Conservation (phyloP, 495 filamentous ascomycete species). For the Immersiella caudata region DNA sequence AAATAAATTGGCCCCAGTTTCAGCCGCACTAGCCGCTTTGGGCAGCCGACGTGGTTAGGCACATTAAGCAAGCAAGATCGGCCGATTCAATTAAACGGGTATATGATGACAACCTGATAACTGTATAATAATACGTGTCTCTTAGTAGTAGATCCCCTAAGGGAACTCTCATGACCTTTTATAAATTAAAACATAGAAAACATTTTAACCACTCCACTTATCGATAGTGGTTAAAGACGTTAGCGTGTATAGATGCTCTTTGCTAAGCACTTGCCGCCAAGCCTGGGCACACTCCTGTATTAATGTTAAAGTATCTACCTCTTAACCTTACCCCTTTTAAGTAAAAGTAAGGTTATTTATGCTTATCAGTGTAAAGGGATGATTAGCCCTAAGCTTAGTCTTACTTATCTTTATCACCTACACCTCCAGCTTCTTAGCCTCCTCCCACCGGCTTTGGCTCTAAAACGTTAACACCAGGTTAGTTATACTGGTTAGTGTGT, state of each 20-base stretch:
- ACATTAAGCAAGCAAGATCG: too few relatives aligned
- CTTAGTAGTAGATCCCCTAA: not conserved
- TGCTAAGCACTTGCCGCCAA: constrained; percentile 17
- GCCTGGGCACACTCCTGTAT: constrained; percentile 21
- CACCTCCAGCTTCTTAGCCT: too few relatives aligned
- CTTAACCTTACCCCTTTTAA: constrained; percentile 12
- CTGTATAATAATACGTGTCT: not conserved
- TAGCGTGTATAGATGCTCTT: constrained; percentile 8
- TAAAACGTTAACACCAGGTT: too few relatives aligned
- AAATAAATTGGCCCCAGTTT: too few relatives aligned
- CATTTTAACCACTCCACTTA: not conserved
- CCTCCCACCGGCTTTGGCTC: too few relatives aligned
- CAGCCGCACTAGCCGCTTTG: too few relatives aligned
- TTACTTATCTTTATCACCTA: too few relatives aligned
- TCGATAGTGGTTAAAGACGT: not conserved
- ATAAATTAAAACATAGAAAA: constrained; percentile 3
- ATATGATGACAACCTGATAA: constrained; percentile 4
- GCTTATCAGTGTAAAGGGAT: constrained; percentile 20
- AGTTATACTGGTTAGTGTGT: too few relatives aligned
- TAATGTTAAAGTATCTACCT: constrained; percentile 16
- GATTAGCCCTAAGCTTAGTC: too few relatives aligned
- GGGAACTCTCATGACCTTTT: not conserved
- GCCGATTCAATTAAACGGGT: not conserved
- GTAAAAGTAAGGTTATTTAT: constrained; percentile 20
- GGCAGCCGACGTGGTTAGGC: too few relatives aligned